Conservation (phyloP, 2,329 filamentous ascomycete species). For the Myriosclerotinia duriaeana region DNA sequence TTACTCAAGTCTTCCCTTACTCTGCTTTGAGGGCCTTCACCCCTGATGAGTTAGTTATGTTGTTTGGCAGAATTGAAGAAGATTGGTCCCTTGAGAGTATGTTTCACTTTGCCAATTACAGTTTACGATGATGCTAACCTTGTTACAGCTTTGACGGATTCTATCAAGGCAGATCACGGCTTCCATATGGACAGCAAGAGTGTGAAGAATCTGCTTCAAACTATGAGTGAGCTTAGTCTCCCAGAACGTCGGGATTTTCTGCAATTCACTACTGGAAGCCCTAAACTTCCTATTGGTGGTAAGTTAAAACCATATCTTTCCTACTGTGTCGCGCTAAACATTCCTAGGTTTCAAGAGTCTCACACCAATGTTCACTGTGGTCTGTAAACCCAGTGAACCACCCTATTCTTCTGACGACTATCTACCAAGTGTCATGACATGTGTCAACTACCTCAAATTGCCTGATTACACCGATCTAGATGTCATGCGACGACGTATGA, state of each 20-base stretch:
- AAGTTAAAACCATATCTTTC: conserved; percentile 43
- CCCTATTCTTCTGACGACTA: conserved; percentile 95
- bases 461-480: conserved; percentile 86
- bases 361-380: conserved; percentile 97
- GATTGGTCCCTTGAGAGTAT: conserved; percentile 97
- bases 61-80: conserved; percentile 90
- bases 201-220: conserved; percentile 87
- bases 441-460: conserved; percentile 97
- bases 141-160: conserved; percentile 81
- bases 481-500: conserved; percentile 74
- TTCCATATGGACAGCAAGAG: conserved; percentile 98
- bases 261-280: conserved; percentile 96
- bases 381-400: conserved; percentile 96
- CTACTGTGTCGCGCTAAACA: conserved; percentile 40
- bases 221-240: conserved; percentile 82
- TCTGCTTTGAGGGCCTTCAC: conserved; percentile 90
- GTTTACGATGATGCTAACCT: conserved; percentile 27
- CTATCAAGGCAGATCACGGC: conserved; percentile 96
- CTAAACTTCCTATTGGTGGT: conserved; percentile 98
- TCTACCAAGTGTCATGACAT: conserved; percentile 99
- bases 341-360: conserved; percentile 85
- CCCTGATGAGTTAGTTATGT: conserved; percentile 87
- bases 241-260: conserved; percentile 86
- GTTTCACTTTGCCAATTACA: conserved; percentile 39
- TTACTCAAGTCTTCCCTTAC: conserved; percentile 96